phyloP scores from a whole-genome alignment of 208 protist species.

The Porcisia deanei region DNA sequence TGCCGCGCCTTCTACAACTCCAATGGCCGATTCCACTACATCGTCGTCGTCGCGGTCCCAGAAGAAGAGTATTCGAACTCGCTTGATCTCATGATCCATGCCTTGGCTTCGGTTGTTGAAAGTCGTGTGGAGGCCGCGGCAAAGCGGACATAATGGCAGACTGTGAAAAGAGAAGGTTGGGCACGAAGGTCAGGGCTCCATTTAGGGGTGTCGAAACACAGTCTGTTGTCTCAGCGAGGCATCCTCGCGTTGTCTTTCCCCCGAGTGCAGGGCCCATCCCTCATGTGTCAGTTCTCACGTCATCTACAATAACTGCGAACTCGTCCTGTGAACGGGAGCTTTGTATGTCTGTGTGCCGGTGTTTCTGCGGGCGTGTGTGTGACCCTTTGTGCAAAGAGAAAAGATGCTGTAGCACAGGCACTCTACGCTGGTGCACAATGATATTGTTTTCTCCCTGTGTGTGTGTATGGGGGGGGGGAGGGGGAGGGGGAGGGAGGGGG shows the following conservation, averaged over 20 bases:
- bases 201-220: background rate
- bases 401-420: no score
- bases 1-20: constrained; percentile 86
- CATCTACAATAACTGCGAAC: background rate
- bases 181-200: background rate
- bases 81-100: constrained; percentile 68
- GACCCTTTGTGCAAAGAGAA: background rate
- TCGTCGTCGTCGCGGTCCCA: constrained; percentile 74
- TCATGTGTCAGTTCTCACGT: background rate
- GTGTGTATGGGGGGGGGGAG: background rate
- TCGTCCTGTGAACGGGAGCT: background rate
- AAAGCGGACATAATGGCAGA: constrained; percentile 39
- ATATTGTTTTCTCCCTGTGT: no score
- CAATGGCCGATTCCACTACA: constrained; percentile 76
- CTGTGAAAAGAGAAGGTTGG: background rate
- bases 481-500: background rate
- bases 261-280: background rate
- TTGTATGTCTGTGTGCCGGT: background rate
- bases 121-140: constrained; percentile 70
- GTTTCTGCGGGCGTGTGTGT: background rate
- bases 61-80: constrained; percentile 69
- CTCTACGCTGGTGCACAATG: no score
- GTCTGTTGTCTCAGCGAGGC: background rate
- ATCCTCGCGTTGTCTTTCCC: background rate
- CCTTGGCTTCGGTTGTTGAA: constrained; percentile 69